phyloP scores from a whole-genome alignment of 352 stramenopile species.

The Phytophthora citricola region DNA sequence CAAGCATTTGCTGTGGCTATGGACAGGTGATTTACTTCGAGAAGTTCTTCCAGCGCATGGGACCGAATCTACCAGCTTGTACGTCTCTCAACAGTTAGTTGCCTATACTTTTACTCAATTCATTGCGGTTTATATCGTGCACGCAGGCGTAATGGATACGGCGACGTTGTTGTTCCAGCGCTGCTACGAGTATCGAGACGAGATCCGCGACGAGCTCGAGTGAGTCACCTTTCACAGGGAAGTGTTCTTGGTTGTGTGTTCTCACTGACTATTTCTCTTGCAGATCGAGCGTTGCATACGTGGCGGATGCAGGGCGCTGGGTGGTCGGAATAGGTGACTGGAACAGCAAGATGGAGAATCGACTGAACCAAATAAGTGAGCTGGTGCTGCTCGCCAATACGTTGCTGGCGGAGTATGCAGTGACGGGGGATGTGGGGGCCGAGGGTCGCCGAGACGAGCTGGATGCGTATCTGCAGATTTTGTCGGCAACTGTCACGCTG shows the following conservation, averaged over 20 bases:
- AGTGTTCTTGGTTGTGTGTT: neutral
- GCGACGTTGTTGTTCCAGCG: constrained; percentile 66
- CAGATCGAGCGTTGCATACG: constrained; percentile 75
- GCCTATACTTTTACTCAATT: neutral
- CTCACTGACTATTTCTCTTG: constrained; percentile 10
- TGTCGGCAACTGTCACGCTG: constrained; percentile 69
- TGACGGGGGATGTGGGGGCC: constrained; percentile 65
- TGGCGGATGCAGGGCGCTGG: constrained; percentile 82
- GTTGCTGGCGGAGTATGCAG: constrained; percentile 73
- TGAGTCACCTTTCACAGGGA: constrained; percentile 32
- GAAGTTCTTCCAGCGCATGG: constrained; percentile 80
- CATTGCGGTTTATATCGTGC: constrained; percentile 3
- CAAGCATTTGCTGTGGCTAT: neutral
- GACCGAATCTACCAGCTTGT: constrained; percentile 64
- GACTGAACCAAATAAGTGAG: constrained; percentile 79
- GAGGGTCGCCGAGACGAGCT: constrained; percentile 67
- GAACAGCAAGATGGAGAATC: constrained; percentile 90
- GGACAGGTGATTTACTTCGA: constrained; percentile 85
- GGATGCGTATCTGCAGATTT: constrained; percentile 67
- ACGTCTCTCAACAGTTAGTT: constrained; percentile 3
- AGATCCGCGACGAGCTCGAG: constrained; percentile 86
- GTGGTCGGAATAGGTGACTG: constrained; percentile 84
- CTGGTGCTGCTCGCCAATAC: constrained; percentile 83
- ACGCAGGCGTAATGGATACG: constrained; percentile 62
- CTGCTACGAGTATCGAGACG: constrained; percentile 86